phyloP scores from a whole-genome alignment of 2,329 filamentous ascomycete genomes.

The Epichloe scottii region DNA sequence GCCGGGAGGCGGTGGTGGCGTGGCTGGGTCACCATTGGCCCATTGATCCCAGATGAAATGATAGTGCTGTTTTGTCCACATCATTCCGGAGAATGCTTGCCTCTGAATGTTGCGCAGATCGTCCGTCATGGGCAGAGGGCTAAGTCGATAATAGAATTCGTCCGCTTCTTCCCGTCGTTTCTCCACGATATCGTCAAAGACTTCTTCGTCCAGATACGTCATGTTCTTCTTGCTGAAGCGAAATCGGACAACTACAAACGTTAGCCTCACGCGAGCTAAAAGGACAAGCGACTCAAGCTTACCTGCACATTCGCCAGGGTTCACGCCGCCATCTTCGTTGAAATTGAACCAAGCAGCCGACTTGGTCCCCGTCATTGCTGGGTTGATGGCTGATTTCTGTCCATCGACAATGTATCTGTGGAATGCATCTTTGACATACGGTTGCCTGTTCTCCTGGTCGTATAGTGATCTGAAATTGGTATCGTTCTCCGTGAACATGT shows the following conservation, averaged over 20 bases:
- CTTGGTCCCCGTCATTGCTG: constrained; percentile 70
- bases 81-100: constrained; percentile 90
- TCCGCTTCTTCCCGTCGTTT: constrained; percentile 80
- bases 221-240: constrained; percentile 66
- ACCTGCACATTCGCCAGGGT: constrained; percentile 83
- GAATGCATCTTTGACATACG: constrained; percentile 92
- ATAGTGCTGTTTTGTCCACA: constrained; percentile 98
- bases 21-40: constrained; percentile 84
- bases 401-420: constrained; percentile 76
- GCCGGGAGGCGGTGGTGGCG: constrained; percentile 71
- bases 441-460: constrained; percentile 61
- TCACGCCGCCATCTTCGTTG: constrained; percentile 76
- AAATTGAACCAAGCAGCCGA: constrained; percentile 86
- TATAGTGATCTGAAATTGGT: constrained; percentile 76
- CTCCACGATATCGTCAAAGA: constrained; percentile 84
- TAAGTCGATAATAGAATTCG: constrained; percentile 90
- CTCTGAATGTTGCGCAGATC: constrained; percentile 91
- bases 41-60: constrained; percentile 96
- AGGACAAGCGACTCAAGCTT: constrained; percentile 18
- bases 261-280: neutral
- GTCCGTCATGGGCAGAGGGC: constrained; percentile 83
- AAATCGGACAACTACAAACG: constrained; percentile 65
- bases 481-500: constrained; percentile 93
- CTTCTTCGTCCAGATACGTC: constrained; percentile 78
- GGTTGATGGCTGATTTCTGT: constrained; percentile 72